Evolutionary conservation across 2,329 filamentous ascomycete genomes (phyloP), one percentile per base, ranked within the genome.

Genomic region (Coleophoma eucalyptorum): DNA sequence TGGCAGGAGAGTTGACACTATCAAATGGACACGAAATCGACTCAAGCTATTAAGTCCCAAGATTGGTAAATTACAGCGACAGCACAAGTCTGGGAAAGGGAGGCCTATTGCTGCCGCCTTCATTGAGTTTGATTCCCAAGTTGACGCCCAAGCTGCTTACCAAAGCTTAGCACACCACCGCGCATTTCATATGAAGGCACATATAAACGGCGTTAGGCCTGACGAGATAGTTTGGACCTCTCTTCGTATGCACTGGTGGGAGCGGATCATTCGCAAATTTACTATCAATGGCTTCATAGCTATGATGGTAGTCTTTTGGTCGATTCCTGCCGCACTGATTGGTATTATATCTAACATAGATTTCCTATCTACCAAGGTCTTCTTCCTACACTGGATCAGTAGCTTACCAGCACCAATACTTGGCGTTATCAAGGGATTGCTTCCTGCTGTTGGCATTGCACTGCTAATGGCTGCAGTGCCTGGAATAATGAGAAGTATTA

Each of bases 201-300:
- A 84, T 7, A 84, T 80, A 59, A 80, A 82, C 46, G 84, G 84
- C 15, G 69, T 87, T 43, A 73, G 74, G 42, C 84, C 84, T 0
- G 69, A 70, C 10, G 83, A 87, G 58, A 75, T 88, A 33, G 78
- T 86, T 60, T 88, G 84, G 84, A 68, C 70, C n/a, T 86, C 86
- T 59, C 67, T 88, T 40, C 75, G 76, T 21, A 81, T 87, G 61
- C 78, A 75, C 54, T 79, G 81, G 82, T 79, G 78, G 77, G 74
- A 83, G 64, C 69, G 80, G 53, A 72, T 86, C 56, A 62, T 86
- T 58, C 73, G 80, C 53, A 68, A 78, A 61, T 67, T 76, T 61
- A 62, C 69, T 46, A 72, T 78, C 2, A 69, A 78, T 47, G 71
- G 70, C 15, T 75, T 83, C 31, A 77, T 87, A 20, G 69, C 75